These are phyloP conservation scores for Diaporthe citriasiana DNA, from an alignment of 2,329 filamentous ascomycete species.

Conservation along the genomic window DNA sequence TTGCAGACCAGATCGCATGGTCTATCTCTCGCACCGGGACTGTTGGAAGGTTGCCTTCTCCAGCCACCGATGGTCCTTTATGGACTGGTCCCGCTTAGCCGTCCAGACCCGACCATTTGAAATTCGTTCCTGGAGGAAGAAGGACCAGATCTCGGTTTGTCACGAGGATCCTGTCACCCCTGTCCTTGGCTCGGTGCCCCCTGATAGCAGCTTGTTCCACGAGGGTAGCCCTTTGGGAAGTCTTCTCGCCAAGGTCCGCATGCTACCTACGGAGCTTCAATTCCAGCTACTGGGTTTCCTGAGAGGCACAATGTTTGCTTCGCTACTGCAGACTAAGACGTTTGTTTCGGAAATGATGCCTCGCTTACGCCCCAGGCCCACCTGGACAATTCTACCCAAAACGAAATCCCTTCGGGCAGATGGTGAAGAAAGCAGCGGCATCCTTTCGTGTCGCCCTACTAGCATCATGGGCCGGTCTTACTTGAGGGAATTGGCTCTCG, in stretches of 20 bases:
- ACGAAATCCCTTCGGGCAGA: not conserved
- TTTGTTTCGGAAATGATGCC: not conserved
- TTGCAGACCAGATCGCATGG: not conserved
- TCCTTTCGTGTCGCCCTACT: not conserved
- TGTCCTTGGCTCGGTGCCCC: not conserved
- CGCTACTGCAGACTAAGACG: not conserved
- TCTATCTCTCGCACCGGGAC: not conserved
- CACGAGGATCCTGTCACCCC: not conserved
- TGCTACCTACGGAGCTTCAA: not conserved
- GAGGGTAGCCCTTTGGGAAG: no score
- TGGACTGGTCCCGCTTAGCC: not conserved
- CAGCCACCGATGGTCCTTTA: not conserved
- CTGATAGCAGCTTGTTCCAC: no score
- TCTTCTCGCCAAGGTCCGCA: not conserved
- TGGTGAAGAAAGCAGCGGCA: not conserved
- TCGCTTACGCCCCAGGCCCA: not conserved
- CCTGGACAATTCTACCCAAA: not conserved
- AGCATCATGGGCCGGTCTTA: not conserved
- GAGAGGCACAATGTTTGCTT: not conserved
- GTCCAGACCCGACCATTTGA: not conserved
- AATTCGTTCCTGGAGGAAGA: not conserved
- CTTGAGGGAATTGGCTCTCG: not conserved
- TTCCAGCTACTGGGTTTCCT: not conserved
- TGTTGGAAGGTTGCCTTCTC: slow-evolving; percentile 6
- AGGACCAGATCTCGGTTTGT: not conserved